Percentiles rank a stretch among this genome's conserved stretches.
Evolutionary conservation across 139 green algal species (phyloP).

Genomic region (Pleodorina starrii): DNA sequence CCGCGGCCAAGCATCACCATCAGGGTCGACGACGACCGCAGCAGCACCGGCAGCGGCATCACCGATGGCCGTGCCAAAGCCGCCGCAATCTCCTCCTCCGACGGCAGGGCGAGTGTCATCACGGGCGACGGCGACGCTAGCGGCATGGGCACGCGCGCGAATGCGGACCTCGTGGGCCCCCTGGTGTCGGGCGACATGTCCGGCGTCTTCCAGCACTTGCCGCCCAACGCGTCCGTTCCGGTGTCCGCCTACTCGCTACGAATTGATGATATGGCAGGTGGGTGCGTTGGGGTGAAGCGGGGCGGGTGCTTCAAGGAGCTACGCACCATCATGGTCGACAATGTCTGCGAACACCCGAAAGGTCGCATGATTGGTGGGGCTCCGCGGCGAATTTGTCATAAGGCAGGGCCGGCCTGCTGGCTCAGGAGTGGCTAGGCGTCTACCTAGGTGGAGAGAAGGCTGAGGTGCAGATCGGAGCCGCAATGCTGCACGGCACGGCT

Average conservation of each 20-base stretch:
- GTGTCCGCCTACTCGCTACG: neutral
- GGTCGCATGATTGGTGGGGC: too few species aligned
- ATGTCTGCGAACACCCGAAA: too few species aligned
- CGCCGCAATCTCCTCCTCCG: neutral
- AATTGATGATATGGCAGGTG: constrained; percentile 46
- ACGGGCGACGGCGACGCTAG: neutral
- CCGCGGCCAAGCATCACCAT: constrained; percentile 14
- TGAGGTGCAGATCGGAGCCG: too few species aligned
- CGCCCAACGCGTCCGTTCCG: neutral
- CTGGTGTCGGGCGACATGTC: constrained; percentile 2
- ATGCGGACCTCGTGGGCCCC: neutral
- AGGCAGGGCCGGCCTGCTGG: too few species aligned
- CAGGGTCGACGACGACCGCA: neutral
- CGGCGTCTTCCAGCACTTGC: neutral
- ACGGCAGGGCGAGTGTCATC: neutral
- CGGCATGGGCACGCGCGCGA: neutral
- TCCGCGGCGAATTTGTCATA: too few species aligned
- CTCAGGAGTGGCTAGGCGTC: too few species aligned
- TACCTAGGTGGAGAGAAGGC: too few species aligned
- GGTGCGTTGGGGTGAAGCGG: too few species aligned
- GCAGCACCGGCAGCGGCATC: neutral
- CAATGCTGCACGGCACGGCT: too few species aligned
- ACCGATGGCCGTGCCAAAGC: neutral
- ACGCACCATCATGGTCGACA: too few species aligned
- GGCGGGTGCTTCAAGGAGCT: too few species aligned